Evolutionary conservation across 495 filamentous ascomycete genomes (phyloP).

Genomic region (Hypoxylon intermedium): DNA sequence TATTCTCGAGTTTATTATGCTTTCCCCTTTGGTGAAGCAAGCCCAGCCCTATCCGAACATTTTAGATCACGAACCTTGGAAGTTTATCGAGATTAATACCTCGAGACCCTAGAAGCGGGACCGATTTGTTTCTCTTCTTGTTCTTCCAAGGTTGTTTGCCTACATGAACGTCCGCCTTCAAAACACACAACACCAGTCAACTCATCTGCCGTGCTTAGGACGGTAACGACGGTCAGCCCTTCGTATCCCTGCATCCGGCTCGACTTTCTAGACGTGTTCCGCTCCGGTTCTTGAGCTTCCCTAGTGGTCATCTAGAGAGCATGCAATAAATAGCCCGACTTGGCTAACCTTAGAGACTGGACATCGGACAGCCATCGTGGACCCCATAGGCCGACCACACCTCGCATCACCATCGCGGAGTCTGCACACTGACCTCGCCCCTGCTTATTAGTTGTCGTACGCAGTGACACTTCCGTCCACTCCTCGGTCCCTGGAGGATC

Average conservation of each 20-base stretch:
- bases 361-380: conserved; percentile 8
- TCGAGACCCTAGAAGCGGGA: too few relatives aligned
- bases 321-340: conserved; percentile 13
- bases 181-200: conserved; percentile 7
- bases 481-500: conserved; percentile 1
- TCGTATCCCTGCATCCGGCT: conserved; percentile 17
- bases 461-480: conserved; percentile 18
- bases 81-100: neutral
- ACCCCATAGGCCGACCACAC: neutral
- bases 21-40: conserved; percentile 9
- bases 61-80: neutral
- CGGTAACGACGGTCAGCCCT: conserved; percentile 4
- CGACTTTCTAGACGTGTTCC: conserved; percentile 25
- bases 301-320: conserved; percentile 3
- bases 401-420: neutral
- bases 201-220: conserved; percentile 31
- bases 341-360: conserved; percentile 6
- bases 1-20: neutral
- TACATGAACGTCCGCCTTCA: conserved; percentile 12
- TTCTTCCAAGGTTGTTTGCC: neutral
- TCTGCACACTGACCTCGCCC: conserved; percentile 17
- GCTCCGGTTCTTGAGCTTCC: conserved; percentile 12
- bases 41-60: neutral
- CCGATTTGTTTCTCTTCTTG: neutral
- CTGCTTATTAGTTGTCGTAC: conserved; percentile 19